Evolutionary conservation across 371 early-diverging fungal genomes (phyloP).

Genomic region (Mucor racemosus): DNA sequence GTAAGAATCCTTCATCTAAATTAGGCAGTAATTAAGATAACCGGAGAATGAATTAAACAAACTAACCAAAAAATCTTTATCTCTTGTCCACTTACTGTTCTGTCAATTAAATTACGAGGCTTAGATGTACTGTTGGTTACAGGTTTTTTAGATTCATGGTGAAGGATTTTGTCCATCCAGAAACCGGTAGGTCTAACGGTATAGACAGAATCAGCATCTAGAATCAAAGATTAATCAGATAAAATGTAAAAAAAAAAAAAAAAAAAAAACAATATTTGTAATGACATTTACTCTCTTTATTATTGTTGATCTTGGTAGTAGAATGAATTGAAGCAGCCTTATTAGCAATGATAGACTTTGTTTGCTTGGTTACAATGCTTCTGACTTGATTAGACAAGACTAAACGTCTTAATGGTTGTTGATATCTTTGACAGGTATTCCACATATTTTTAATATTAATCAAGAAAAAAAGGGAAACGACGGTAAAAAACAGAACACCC

Average conservation of each 20-base stretch:
- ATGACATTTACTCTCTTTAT: conserved; percentile 4
- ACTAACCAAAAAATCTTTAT: not conserved
- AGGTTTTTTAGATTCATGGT: conserved; percentile 23
- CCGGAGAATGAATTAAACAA: not conserved
- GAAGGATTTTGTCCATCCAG: conserved; percentile 46
- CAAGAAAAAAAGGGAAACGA: not conserved
- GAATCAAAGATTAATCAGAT: not conserved
- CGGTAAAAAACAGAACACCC: conserved; percentile 13
- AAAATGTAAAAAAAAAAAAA: not conserved
- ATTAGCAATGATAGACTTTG: not conserved
- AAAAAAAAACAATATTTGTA: not conserved
- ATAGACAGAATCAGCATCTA: conserved; percentile 15
- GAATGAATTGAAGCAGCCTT: conserved; percentile 5
- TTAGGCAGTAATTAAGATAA: not conserved
- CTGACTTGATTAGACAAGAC: not conserved
- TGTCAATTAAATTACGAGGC: conserved; percentile 24
- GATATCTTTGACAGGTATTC: conserved; percentile 21
- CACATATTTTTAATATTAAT: conserved; percentile 11
- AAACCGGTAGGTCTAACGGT: conserved; percentile 42
- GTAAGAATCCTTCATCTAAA: conserved; percentile 70
- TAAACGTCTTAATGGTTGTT: conserved; percentile 1
- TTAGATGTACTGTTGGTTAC: conserved; percentile 5
- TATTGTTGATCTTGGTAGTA: not conserved
- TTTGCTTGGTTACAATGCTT: not conserved
- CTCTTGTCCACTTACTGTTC: conserved; percentile 15